These are phyloP conservation scores for Phalaenopsis hybrid DNA, from an alignment of 116 monocot genomes.

Conservation along the genomic window DNA sequence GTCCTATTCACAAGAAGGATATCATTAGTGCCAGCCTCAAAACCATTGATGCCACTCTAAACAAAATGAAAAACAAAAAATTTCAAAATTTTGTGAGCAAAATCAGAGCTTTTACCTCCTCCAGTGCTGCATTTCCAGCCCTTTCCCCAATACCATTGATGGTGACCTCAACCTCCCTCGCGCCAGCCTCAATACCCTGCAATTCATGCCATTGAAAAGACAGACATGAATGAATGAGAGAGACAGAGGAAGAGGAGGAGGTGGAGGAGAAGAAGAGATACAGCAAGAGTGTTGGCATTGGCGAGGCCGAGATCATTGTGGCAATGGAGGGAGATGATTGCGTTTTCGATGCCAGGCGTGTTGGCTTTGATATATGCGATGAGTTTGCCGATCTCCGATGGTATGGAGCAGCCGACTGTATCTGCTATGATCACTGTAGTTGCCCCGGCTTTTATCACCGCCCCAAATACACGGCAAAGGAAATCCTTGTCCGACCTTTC, in stretches of 20 bases:
- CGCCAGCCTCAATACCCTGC: conserved; percentile 11
- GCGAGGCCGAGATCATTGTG: conserved; percentile 24
- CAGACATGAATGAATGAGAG: not conserved
- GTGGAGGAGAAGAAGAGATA: not conserved
- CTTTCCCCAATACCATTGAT: conserved; percentile 24
- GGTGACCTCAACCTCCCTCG: conserved; percentile 20
- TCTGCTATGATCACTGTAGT: conserved; percentile 9
- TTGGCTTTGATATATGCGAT: conserved; percentile 7
- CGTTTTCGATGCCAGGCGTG: conserved; percentile 10
- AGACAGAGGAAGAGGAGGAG: not conserved
- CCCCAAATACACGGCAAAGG: conserved; percentile 1
- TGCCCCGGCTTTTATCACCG: conserved; percentile 17
- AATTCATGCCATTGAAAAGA: not conserved
- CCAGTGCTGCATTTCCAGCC: not conserved
- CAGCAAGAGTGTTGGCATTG: conserved; percentile 18
- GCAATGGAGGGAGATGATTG: conserved; percentile 13
- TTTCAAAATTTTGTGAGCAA: no score
- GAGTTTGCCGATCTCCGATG: conserved; percentile 1
- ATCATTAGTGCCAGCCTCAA: no score
- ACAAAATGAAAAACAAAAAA: not conserved
- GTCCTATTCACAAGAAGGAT: no score
- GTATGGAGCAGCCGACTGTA: conserved; percentile 14
- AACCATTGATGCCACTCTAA: no score
- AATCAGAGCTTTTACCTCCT: no score
- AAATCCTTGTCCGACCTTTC: no score